Conservation (phyloP, 2,329 filamentous ascomycete genomes). For the Phialemonium atrogriseum region DNA sequence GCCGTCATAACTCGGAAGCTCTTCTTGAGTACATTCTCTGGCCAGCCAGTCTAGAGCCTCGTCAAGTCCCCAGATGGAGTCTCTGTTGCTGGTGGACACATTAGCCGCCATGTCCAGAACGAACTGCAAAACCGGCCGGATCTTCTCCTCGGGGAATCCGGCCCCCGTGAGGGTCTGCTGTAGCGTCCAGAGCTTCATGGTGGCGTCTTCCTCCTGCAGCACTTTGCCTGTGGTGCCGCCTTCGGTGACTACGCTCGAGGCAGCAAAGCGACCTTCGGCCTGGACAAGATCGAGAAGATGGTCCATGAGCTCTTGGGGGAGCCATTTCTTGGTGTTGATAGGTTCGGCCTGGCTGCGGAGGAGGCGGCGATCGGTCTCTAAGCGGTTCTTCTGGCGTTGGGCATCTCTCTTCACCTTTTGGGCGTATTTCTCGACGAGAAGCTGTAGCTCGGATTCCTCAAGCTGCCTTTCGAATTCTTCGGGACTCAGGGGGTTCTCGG, state of each 20-base stretch:
- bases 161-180: slow-evolving; percentile 62
- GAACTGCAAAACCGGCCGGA: slow-evolving; percentile 56
- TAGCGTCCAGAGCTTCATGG: slow-evolving; percentile 76
- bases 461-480: slow-evolving; percentile 88
- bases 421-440: slow-evolving; percentile 77
- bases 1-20: slow-evolving; percentile 65
- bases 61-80: slow-evolving; percentile 75
- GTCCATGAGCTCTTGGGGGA: slow-evolving; percentile 70
- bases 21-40: slow-evolving; percentile 59
- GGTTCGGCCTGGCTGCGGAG: slow-evolving; percentile 70
- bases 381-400: slow-evolving; percentile 63
- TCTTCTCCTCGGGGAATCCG: slow-evolving; percentile 56
- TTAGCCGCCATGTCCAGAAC: slow-evolving; percentile 60
- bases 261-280: slow-evolving; percentile 52
- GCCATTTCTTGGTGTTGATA: slow-evolving; percentile 68
- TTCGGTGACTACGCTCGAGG: slow-evolving; percentile 40
- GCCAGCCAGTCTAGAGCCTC: slow-evolving; percentile 88
- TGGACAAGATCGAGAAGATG: slow-evolving; percentile 67
- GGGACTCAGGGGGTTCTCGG: slow-evolving; percentile 53
- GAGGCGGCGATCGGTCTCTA: slow-evolving; percentile 79
- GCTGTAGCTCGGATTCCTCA: slow-evolving; percentile 82
- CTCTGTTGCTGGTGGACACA: slow-evolving; percentile 47
- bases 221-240: slow-evolving; percentile 38
- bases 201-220: slow-evolving; percentile 67
- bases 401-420: slow-evolving; percentile 73